A percentile compares a stretch with the other conserved stretches of the same genome.
Conservation (phyloP, 2,329 filamentous ascomycete species). For the Ramularia endophylla region DNA sequence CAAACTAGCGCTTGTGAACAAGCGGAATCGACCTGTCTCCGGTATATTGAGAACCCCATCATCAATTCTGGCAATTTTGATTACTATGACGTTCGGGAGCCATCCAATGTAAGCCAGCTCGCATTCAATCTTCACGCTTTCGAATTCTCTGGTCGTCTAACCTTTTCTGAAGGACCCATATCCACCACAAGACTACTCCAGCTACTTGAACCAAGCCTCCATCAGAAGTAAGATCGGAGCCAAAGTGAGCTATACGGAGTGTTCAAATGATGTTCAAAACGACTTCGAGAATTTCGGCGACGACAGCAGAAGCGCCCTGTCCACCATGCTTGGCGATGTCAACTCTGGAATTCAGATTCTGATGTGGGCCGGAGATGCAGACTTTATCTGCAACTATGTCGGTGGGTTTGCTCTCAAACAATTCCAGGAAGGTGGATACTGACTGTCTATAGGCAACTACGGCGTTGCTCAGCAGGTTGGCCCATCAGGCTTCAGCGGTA, state of each 20-base stretch:
- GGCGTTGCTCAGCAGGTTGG: slow-evolving; percentile 43
- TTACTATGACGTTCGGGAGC: slow-evolving; percentile 36
- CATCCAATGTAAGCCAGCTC: neutral
- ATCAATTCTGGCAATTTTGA: slow-evolving; percentile 2
- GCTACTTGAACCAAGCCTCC: slow-evolving; percentile 35
- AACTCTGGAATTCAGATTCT: slow-evolving; percentile 33
- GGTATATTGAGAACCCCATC: slow-evolving; percentile 34
- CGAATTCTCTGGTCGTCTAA: slow-evolving; percentile 2
- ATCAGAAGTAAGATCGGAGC: slow-evolving; percentile 44
- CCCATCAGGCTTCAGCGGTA: slow-evolving; percentile 36
- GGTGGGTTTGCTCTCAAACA: too few species aligned
- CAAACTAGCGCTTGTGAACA: slow-evolving; percentile 29
- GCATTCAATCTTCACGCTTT: too few species aligned
- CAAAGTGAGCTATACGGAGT: slow-evolving; percentile 32
- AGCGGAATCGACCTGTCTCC: slow-evolving; percentile 33
- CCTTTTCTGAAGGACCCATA: slow-evolving; percentile 34
- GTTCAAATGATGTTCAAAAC: slow-evolving; percentile 23
- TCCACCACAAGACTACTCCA: slow-evolving; percentile 38
- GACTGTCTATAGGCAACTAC: slow-evolving; percentile 37
- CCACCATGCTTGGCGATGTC: slow-evolving; percentile 2
- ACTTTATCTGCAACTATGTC: slow-evolving; percentile 53
- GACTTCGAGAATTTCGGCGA: slow-evolving; percentile 40
- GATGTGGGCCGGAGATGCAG: slow-evolving; percentile 53
- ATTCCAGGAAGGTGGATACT: too few species aligned
- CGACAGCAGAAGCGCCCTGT: slow-evolving; percentile 34